phyloP scores from a whole-genome alignment of 345 rosid species.

The Raphanus raphanistrum region DNA sequence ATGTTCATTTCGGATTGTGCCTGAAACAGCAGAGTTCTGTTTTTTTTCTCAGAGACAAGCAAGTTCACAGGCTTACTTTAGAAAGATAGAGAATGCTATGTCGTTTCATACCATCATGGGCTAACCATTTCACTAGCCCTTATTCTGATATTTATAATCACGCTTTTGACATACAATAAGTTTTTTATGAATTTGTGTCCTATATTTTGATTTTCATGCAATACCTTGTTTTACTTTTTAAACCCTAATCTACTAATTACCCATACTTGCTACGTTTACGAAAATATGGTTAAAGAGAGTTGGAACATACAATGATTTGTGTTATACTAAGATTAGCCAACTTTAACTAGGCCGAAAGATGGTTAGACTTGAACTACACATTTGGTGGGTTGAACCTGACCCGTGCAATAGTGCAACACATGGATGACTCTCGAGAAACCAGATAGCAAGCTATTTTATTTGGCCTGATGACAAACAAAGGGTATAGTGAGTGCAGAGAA shows the following conservation, averaged over 20 bases:
- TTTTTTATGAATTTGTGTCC: background rate
- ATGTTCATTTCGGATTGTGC: background rate
- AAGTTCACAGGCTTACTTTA: background rate
- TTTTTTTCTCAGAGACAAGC: background rate
- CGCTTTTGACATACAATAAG: too few species aligned
- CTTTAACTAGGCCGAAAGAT: too few species aligned
- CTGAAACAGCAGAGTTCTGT: background rate
- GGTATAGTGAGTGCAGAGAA: background rate
- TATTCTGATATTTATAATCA: too few species aligned
- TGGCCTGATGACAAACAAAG: too few species aligned
- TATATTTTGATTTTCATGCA: background rate
- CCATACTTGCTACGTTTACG: too few species aligned
- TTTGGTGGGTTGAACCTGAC: too few species aligned
- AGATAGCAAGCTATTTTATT: too few species aligned
- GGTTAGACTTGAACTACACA: too few species aligned
- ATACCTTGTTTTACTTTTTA: background rate
- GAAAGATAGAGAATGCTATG: background rate
- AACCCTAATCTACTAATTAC: too few species aligned
- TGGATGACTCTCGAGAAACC: too few species aligned
- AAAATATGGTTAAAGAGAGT: background rate
- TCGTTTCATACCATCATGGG: background rate
- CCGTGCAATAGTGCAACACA: too few species aligned
- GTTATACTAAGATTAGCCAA: too few species aligned
- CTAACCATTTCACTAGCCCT: background rate
- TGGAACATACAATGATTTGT: background rate